A percentile compares a stretch with the other conserved stretches of the same genome.
These are phyloP conservation scores for Apodospora peruviana DNA, from an alignment of 495 filamentous ascomycete species.

Conservation along the genomic window DNA sequence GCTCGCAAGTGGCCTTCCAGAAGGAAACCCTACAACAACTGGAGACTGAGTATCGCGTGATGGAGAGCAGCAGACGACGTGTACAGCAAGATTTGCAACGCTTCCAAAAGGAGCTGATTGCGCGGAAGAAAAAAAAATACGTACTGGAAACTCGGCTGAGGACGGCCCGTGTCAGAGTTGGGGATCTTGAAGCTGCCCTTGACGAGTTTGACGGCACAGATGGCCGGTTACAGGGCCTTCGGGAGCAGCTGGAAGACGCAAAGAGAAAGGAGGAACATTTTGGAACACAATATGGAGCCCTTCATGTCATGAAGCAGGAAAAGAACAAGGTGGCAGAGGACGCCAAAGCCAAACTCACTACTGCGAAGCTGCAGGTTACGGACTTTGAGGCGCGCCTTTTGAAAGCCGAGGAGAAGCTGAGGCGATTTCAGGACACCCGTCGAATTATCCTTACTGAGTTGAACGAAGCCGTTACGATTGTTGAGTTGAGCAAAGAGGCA, in stretches of 20 bases:
- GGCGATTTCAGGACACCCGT: conserved; percentile 44
- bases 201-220: conserved; percentile 42
- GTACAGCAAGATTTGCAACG: conserved; percentile 52
- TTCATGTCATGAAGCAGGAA: conserved; percentile 29
- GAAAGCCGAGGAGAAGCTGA: conserved; percentile 56
- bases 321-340: conserved; percentile 30
- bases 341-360: conserved; percentile 17
- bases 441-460: conserved; percentile 55
- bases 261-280: conserved; percentile 28
- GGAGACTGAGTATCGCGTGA: conserved; percentile 32
- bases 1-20: conserved; percentile 55
- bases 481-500: conserved; percentile 45
- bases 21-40: conserved; percentile 38
- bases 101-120: conserved; percentile 51
- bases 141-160: conserved; percentile 20
- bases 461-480: conserved; percentile 53
- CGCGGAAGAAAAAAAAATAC: conserved; percentile 36
- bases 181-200: conserved; percentile 26
- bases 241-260: conserved; percentile 25
- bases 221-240: conserved; percentile 28
- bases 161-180: conserved; percentile 18
- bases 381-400: conserved; percentile 39
- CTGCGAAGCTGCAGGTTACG: conserved; percentile 33
- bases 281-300: conserved; percentile 35
- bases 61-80: conserved; percentile 34